phyloP scores from a whole-genome alignment of 1,284 basidiomycete genomes.

The Caloboletus firmus region DNA sequence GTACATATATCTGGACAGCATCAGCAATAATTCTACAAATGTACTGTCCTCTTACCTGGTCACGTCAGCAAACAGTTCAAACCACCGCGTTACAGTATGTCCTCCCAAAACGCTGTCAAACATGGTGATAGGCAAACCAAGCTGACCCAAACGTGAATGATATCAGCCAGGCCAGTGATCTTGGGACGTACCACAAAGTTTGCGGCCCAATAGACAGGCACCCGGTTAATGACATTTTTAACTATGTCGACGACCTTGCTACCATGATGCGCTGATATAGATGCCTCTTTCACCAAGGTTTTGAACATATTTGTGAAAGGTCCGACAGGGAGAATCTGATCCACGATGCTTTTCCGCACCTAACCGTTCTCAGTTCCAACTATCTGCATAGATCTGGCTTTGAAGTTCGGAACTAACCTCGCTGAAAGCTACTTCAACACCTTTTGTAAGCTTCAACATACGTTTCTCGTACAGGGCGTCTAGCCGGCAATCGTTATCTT shows the following conservation, averaged over 20 bases:
- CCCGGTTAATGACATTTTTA: slow-evolving; percentile 66
- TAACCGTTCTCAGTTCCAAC: slow-evolving; percentile 1
- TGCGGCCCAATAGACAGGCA: slow-evolving; percentile 67
- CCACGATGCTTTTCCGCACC: slow-evolving; percentile 11
- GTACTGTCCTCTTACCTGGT: slow-evolving; percentile 41
- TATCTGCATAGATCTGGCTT: neutral
- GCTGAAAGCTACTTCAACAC: neutral
- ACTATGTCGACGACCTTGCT: slow-evolving; percentile 63
- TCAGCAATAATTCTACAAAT: slow-evolving; percentile 1
- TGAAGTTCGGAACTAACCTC: slow-evolving; percentile 20
- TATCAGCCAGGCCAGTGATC: neutral
- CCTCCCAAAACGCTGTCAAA: slow-evolving; percentile 45
- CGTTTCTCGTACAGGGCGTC: slow-evolving; percentile 19
- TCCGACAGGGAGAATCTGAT: slow-evolving; percentile 9
- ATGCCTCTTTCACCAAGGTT: slow-evolving; percentile 17
- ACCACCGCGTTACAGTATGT: slow-evolving; percentile 51
- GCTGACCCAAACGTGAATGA: slow-evolving; percentile 35
- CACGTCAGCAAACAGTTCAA: slow-evolving; percentile 53
- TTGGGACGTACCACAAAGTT: slow-evolving; percentile 52
- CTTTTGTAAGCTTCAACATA: slow-evolving; percentile 19
- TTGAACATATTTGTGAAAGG: slow-evolving; percentile 15
- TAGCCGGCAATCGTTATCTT: neutral
- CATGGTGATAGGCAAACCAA: slow-evolving; percentile 64
- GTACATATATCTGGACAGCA: slow-evolving; percentile 55
- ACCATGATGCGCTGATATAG: slow-evolving; percentile 34